Conservation (phyloP, 2,329 filamentous ascomycete species). For the Saccharata proteae region DNA sequence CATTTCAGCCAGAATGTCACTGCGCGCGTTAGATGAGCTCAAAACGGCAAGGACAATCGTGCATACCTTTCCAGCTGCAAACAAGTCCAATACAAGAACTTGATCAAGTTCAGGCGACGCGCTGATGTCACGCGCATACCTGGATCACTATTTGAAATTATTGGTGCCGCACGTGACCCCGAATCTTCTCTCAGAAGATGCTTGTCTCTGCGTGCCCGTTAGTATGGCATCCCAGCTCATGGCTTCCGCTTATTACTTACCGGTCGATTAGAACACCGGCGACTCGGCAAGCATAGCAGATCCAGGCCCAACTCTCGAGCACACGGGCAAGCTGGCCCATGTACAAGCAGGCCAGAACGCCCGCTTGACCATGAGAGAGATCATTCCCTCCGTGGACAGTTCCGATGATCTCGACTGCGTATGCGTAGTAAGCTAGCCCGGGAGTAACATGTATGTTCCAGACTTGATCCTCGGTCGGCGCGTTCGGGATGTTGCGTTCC, state of each 20-base stretch:
- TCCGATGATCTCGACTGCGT: slow-evolving; percentile 76
- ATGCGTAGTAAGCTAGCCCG: slow-evolving; percentile 79
- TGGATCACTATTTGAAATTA: no score
- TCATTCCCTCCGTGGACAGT: slow-evolving; percentile 68
- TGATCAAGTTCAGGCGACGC: slow-evolving; percentile 33
- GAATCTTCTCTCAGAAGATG: no score
- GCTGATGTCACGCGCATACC: no score
- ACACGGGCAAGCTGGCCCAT: slow-evolving; percentile 78
- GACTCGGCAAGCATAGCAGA: slow-evolving; percentile 47
- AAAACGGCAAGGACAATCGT: slow-evolving; percentile 1
- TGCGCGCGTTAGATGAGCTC: no score
- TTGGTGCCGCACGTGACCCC: no score
- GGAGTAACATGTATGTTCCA: slow-evolving; percentile 84
- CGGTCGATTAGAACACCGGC: slow-evolving; percentile 64
- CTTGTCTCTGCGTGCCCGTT: slow-evolving; percentile 5
- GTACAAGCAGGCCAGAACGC: slow-evolving; percentile 76
- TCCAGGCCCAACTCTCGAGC: slow-evolving; percentile 70
- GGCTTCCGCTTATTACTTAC: no score
- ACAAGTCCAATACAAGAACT: slow-evolving; percentile 81
- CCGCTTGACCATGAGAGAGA: slow-evolving; percentile 72
- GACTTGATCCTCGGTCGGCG: no score
- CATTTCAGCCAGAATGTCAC: slow-evolving; percentile 85
- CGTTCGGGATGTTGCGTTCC: slow-evolving; percentile 1
- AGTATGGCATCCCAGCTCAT: no score
- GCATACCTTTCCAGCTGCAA: slow-evolving; percentile 74